A percentile compares a stretch with the other conserved stretches of the same genome.
Conservation (phyloP, 768 basidiomycete species). For the Phlebiopsis gigantea region DNA sequence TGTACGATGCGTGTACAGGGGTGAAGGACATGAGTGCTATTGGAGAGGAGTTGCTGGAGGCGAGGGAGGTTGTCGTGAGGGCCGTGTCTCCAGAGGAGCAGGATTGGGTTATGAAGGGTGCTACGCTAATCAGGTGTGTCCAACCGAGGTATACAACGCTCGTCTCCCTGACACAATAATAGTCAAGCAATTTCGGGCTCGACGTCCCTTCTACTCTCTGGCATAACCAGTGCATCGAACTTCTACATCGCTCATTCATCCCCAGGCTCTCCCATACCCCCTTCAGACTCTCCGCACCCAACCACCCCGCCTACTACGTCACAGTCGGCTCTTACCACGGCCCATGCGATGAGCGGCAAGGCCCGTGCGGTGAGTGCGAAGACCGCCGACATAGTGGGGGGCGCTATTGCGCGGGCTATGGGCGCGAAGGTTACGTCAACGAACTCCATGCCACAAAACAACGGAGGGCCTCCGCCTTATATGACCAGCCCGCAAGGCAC, state of each 20-base stretch:
- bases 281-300: conserved; percentile 22
- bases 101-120: conserved; percentile 60
- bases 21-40: conserved; percentile 7
- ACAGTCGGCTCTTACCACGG: conserved; percentile 40
- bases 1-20: conserved; percentile 26
- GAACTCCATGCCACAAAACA: not conserved
- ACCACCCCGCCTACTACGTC: conserved; percentile 26
- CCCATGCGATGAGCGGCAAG: conserved; percentile 60
- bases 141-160: not conserved
- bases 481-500: not conserved
- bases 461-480: not conserved
- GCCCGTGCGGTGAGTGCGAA: conserved; percentile 62
- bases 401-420: conserved; percentile 51
- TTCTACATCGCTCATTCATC: conserved; percentile 56
- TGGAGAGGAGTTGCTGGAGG: conserved; percentile 22
- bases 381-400: conserved; percentile 57
- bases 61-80: conserved; percentile 52
- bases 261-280: conserved; percentile 38
- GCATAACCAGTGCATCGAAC: conserved; percentile 55
- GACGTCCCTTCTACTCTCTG: conserved; percentile 56
- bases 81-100: conserved; percentile 62
- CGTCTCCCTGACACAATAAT: conserved; percentile 2
- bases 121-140: conserved; percentile 56
- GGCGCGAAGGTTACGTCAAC: conserved; percentile 34
- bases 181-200: conserved; percentile 67